These are phyloP conservation scores for Euryodendron excelsum DNA, from an alignment of 148 eudicot species.

Conservation along the genomic window DNA sequence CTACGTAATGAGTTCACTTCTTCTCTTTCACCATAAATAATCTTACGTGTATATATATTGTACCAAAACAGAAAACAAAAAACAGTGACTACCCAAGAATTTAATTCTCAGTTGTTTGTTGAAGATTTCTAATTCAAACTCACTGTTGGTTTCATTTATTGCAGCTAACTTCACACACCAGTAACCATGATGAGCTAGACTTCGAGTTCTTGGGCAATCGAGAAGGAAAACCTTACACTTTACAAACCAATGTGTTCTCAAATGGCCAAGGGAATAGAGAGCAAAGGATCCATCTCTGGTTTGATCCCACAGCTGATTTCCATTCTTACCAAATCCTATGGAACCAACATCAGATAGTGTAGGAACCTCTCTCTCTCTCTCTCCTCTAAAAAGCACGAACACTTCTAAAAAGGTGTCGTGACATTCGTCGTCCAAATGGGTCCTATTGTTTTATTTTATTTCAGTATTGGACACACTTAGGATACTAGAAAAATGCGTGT, in stretches of 20 bases:
- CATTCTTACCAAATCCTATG: conserved; percentile 47
- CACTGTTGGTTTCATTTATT: conserved; percentile 8
- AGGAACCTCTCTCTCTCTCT: neutral
- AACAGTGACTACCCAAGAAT: too few relatives aligned
- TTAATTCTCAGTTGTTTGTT: too few relatives aligned
- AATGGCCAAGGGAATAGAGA: conserved; percentile 51
- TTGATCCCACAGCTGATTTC: conserved; percentile 54
- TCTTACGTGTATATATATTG: too few relatives aligned
- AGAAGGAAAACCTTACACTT: conserved; percentile 36
- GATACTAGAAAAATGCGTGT: too few relatives aligned
- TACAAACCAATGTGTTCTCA: conserved; percentile 57
- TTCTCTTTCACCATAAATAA: too few relatives aligned
- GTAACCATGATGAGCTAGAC: conserved; percentile 51
- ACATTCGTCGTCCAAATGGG: too few relatives aligned
- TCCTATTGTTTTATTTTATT: too few relatives aligned
- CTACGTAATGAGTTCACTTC: conserved; percentile 31
- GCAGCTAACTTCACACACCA: conserved; percentile 40
- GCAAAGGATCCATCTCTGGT: conserved; percentile 56
- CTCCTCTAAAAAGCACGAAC: too few relatives aligned
- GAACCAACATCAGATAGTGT: conserved; percentile 60
- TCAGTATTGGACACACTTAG: too few relatives aligned
- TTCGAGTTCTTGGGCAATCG: conserved; percentile 59
- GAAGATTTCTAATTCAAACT: too few relatives aligned
- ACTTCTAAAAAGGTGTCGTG: too few relatives aligned
- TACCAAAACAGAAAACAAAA: too few relatives aligned